Evolutionary conservation across 495 filamentous ascomycete species (phyloP), one percentile per base, ranked within the genome.

Genomic region (Chaetomium tenue): DNA sequence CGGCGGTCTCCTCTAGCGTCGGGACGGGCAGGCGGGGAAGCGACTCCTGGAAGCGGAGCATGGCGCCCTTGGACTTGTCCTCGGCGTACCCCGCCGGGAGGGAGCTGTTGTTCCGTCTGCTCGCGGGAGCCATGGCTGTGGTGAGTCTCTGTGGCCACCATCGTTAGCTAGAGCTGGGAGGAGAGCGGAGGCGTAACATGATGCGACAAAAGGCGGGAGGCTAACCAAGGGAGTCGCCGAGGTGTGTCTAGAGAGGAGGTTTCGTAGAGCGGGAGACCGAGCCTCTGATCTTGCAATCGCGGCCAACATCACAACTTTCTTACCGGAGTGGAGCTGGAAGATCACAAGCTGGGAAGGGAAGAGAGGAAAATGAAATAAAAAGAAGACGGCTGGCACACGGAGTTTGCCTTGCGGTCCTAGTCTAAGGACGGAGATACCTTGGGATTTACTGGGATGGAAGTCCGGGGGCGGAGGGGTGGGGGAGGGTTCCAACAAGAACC

Each of bases 21-120:
- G 95, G 95, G 12, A 98, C 92, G 13, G 94, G 95, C 23, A 99
- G 84, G 52, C 82, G 86, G 39, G 95, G 95, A 25, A 99, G 87
- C 26, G 93, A 97, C 44, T 98, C 91, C 78, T 99, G 92, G 78
- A 94, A 99, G 51, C 95, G 88, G 66, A 98, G 88, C 91, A 96
- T 97, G 22, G 87, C 84, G 66, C 93, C 92, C 77, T 95, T 97
- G 68, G 89, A 89, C 72, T 83, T 83, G 77, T 99, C 92, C 79
- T 98, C 95, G 70, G 82, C 88, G 82, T 98, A 98, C 61, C 91
- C 94, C 70, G 78, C 71, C 65, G 86, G 87, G 57, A 87, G 78
- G 70, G 85, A 85, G 76, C 82, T 86, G 72, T 81, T 87, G 73
- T 78, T 85, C 69, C 85, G 74, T 67, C 70, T 76, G 71, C 68